Evolutionary conservation across 2,329 filamentous ascomycete species (phyloP).

Genomic region (Pseudonectria foliicola): DNA sequence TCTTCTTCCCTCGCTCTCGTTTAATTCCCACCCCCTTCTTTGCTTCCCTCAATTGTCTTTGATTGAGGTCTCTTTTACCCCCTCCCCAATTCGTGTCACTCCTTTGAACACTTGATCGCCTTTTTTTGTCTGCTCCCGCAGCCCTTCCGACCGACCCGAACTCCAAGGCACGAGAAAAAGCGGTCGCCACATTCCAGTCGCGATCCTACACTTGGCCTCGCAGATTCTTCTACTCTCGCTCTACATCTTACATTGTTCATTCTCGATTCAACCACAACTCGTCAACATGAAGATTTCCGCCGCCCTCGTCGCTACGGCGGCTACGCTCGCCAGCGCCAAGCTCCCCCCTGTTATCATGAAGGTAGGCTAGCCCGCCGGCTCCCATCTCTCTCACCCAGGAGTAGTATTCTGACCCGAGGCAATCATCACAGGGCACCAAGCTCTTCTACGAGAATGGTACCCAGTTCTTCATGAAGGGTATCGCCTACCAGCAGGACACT

Average conservation of each 20-base stretch:
- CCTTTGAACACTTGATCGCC: slow-evolving; percentile 13
- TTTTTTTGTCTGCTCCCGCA: slow-evolving; percentile 2
- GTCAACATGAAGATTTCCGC: slow-evolving; percentile 29
- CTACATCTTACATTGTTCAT: slow-evolving; percentile 9
- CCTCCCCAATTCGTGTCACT: slow-evolving; percentile 28
- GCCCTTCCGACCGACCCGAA: background rate
- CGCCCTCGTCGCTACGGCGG: slow-evolving; percentile 34
- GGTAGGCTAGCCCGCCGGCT: slow-evolving; percentile 32
- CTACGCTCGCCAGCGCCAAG: slow-evolving; percentile 33
- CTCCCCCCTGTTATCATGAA: slow-evolving; percentile 61
- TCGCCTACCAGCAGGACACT: slow-evolving; percentile 88
- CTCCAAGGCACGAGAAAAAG: slow-evolving; percentile 8
- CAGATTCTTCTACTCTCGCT: slow-evolving; percentile 5
- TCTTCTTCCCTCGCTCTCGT: slow-evolving; percentile 3
- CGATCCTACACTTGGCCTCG: slow-evolving; percentile 1
- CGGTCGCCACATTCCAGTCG: slow-evolving; percentile 10
- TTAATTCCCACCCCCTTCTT: slow-evolving; percentile 16
- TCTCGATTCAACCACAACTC: slow-evolving; percentile 10
- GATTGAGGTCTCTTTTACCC: slow-evolving; percentile 16
- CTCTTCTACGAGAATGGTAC: slow-evolving; percentile 79
- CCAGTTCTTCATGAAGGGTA: slow-evolving; percentile 74
- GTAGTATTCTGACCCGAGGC: background rate
- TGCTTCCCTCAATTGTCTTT: slow-evolving; percentile 15
- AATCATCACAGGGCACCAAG: slow-evolving; percentile 55
- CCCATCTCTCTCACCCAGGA: background rate